These are phyloP conservation scores for Stephania yunnanensis DNA, from an alignment of 164 flowering plant species.

Conservation along the genomic window DNA sequence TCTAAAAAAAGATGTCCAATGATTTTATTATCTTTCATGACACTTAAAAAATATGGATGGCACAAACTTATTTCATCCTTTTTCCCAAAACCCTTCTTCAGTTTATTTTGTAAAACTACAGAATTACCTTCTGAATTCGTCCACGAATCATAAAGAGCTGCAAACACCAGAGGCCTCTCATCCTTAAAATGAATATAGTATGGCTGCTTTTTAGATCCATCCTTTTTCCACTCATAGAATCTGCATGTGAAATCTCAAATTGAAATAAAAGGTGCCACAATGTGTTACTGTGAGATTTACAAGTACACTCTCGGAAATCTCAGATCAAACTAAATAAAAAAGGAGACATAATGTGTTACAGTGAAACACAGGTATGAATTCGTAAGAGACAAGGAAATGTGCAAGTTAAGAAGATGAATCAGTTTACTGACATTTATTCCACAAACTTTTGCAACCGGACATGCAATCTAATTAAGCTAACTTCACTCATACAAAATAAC, in stretches of 20 bases:
- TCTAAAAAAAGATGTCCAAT: not conserved
- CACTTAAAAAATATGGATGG: no score
- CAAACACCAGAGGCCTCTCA: constrained; percentile 78
- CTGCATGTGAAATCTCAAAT: constrained; percentile 25
- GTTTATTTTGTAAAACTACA: not conserved
- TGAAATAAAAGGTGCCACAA: not conserved
- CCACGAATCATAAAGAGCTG: constrained; percentile 94
- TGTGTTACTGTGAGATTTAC: no score
- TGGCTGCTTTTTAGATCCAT: constrained; percentile 85
- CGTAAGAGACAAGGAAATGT: no score
- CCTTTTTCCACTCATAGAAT: constrained; percentile 95
- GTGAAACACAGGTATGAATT: not conserved
- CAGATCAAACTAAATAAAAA: not conserved
- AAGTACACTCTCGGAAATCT: no score
- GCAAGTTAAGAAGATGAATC: no score
- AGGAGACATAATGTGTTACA: not conserved
- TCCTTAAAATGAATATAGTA: constrained; percentile 81
- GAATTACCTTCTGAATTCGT: constrained; percentile 57
- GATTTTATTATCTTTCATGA: no score
- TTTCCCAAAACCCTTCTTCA: no score
- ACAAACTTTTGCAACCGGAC: no score
- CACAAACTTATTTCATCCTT: no score
- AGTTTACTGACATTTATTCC: no score
- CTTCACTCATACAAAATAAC: not conserved
- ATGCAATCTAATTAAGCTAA: no score